These are phyloP conservation scores for Hsuehochloa calcarea DNA, from an alignment of 176 grass and related monocot species.

Conservation along the genomic window DNA sequence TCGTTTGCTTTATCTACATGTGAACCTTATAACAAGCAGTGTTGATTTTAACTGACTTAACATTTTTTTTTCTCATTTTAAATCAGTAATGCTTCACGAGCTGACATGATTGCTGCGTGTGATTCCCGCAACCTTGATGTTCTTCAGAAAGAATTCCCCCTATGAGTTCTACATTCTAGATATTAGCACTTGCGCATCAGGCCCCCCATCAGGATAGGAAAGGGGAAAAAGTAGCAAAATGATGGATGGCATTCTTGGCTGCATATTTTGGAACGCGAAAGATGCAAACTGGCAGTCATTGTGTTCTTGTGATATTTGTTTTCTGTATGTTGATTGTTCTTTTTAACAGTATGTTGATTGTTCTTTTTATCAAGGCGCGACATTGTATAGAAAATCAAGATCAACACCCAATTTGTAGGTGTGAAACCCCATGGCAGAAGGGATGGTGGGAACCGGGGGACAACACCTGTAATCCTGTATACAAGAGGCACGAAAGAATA, in stretches of 20 bases:
- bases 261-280: background rate
- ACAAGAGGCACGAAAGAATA: slow-evolving; percentile 21
- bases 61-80: background rate
- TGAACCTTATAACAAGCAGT: background rate
- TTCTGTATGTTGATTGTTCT: background rate
- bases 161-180: slow-evolving; percentile 33
- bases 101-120: slow-evolving; percentile 89
- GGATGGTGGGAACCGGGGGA: background rate
- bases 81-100: slow-evolving; percentile 69
- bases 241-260: background rate
- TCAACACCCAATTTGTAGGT: slow-evolving; percentile 18
- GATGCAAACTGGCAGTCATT: background rate
- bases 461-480: background rate
- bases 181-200: background rate
- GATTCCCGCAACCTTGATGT: slow-evolving; percentile 83
- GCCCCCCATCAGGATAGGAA: background rate
- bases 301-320: background rate
- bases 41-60: slow-evolving; percentile 32
- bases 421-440: slow-evolving; percentile 22
- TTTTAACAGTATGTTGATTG: background rate
- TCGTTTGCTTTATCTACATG: background rate
- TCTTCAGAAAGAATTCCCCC: slow-evolving; percentile 97
- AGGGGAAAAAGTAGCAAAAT: background rate
- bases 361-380: background rate
- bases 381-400: slow-evolving; percentile 38